A percentile compares a stretch with the other conserved stretches of the same genome.
Conservation (phyloP, 495 filamentous ascomycete genomes). For the Margaritispora aquatica region DNA sequence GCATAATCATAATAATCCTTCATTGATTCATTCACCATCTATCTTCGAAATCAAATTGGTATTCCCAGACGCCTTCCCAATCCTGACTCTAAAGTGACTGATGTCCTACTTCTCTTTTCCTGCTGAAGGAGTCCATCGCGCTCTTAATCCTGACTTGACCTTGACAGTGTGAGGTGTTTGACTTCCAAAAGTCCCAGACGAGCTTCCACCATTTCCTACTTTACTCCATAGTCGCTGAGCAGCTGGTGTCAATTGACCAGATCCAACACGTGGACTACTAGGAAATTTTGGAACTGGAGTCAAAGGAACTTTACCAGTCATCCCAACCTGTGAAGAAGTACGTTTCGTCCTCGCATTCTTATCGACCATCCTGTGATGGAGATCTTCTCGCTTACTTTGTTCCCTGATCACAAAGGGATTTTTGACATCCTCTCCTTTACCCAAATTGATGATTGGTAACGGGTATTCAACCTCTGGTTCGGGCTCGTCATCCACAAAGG, state of each 20-base stretch:
- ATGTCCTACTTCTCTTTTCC: background rate
- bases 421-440: constrained; percentile 52
- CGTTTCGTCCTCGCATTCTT: constrained; percentile 68
- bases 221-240: constrained; percentile 69
- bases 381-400: constrained; percentile 68
- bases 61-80: constrained; percentile 3
- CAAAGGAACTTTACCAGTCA: constrained; percentile 49
- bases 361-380: constrained; percentile 91
- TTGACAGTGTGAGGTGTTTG: constrained; percentile 30
- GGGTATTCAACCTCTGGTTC: constrained; percentile 24
- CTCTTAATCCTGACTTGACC: constrained; percentile 32
- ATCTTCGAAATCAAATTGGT: constrained; percentile 2
- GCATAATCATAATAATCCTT: no score
- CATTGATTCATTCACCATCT: background rate
- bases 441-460: constrained; percentile 36
- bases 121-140: constrained; percentile 45
- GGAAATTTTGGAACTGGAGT: constrained; percentile 66
- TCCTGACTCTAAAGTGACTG: background rate
- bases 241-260: constrained; percentile 66
- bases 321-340: constrained; percentile 36
- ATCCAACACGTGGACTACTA: constrained; percentile 61
- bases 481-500: constrained; percentile 84
- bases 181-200: constrained; percentile 42
- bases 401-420: constrained; percentile 82
- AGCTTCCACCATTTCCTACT: constrained; percentile 49